Evolutionary conservation across 2,329 filamentous ascomycete species (phyloP).

Genomic region (Oidium heveae): DNA sequence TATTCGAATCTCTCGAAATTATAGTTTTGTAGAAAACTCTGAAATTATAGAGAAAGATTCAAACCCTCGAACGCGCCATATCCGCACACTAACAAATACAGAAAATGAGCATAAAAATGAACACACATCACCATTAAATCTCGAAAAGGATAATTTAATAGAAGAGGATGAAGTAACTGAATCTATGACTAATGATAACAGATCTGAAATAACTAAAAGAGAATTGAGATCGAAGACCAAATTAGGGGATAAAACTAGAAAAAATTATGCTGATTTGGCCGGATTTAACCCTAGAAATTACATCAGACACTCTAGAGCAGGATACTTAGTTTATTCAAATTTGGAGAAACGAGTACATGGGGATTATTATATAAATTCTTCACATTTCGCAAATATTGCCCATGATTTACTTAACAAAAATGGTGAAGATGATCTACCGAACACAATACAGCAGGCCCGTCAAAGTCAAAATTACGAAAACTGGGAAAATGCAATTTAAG

Average conservation of each 20-base stretch:
- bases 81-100: too few species aligned
- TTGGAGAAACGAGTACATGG: neutral
- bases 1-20: neutral
- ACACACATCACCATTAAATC: too few species aligned
- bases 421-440: constrained; percentile 2
- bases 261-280: neutral
- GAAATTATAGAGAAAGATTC: too few species aligned
- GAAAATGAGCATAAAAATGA: too few species aligned
- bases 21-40: neutral
- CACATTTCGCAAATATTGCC: neutral
- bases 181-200: too few species aligned
- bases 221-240: neutral
- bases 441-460: neutral
- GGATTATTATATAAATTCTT: neutral
- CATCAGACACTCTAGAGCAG: neutral
- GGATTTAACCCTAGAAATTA: neutral
- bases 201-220: neutral
- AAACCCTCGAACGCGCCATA: too few species aligned
- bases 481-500: neutral
- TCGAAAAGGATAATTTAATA: too few species aligned
- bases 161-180: too few species aligned
- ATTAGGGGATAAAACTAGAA: neutral
- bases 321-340: neutral
- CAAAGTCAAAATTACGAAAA: neutral
- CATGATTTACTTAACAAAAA: neutral